Base-by-base conservation (phyloP, 306 rosid species). In the Quercus variabilis region DNA sequence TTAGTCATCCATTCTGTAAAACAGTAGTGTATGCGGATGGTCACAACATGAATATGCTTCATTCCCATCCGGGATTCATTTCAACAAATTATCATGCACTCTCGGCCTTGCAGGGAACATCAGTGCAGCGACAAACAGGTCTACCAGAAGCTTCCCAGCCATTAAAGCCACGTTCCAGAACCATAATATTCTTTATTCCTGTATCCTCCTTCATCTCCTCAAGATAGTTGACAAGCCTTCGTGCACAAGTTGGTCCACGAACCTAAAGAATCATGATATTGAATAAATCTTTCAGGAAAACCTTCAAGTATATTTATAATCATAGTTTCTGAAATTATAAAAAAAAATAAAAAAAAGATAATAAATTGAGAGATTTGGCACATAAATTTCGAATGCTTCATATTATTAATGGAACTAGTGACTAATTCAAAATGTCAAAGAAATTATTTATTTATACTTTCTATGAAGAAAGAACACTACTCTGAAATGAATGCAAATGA, bases 101-200 rank as follows among this genome's bases (percentile, higher is more conserved):
- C 82, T 72, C 92, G 55, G 75, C 91, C 85, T 85, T 89, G 76
- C 97, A 94, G 56, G 91, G 95, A 55, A 81, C 72, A 38, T 80
- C 83, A 54, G 62, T 85, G 88, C 97, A 94, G 83, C 86, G 94
- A 83, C 99, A 94, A 86, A 94, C 92, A 19, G 97, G 99, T 75
- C 89, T 83, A 20, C 95, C 97, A 71, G 97, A 90, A 78, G 95
- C 86, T 77, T 91, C 93, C 99, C 99, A 94, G 69, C 97, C 97
- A 56, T 92, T 94, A 90, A 88, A 94, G 88, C 99, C 99, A 17
- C 93, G 91, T 75, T 94, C 99, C 77, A 92, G 90, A 76, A 94
- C 88, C 93, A 89, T 76, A 31, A 94, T 85, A 83, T 89, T 88
- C 81, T 91, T 92, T 85, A 91, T 87, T 73, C 97, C 97, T 4